Evolutionary conservation across 2,329 filamentous ascomycete genomes (phyloP).

Genomic region (Allantophomopsis cytisporea): DNA sequence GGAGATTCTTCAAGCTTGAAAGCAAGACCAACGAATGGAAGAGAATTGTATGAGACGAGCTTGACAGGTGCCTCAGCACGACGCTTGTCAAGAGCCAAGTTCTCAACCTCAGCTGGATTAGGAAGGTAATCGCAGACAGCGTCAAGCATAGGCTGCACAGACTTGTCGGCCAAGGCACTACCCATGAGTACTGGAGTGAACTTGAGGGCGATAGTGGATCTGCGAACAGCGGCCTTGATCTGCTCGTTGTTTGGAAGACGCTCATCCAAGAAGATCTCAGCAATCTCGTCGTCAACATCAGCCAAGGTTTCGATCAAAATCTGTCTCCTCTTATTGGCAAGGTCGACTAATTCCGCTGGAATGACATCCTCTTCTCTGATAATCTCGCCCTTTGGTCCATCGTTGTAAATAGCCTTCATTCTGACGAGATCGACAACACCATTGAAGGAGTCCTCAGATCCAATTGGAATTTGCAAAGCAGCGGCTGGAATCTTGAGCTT

Average conservation of each 20-base stretch:
- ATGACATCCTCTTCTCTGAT: slow-evolving; percentile 69
- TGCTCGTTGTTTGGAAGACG: slow-evolving; percentile 64
- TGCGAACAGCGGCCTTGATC: slow-evolving; percentile 83
- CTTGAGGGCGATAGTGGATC: slow-evolving; percentile 77
- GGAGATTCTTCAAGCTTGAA: slow-evolving; percentile 99
- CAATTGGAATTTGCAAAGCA: slow-evolving; percentile 89
- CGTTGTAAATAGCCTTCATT: slow-evolving; percentile 90
- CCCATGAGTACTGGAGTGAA: slow-evolving; percentile 97
- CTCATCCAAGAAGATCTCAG: slow-evolving; percentile 88
- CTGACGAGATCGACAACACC: slow-evolving; percentile 86
- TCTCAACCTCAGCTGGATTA: slow-evolving; percentile 79
- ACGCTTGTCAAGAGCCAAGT: slow-evolving; percentile 75
- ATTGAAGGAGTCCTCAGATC: slow-evolving; percentile 78
- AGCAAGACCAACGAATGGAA: slow-evolving; percentile 88
- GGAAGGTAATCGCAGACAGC: slow-evolving; percentile 93
- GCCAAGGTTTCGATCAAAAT: slow-evolving; percentile 88
- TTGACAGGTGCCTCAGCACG: slow-evolving; percentile 69
- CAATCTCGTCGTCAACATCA: slow-evolving; percentile 96
- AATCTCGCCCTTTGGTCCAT: slow-evolving; percentile 67
- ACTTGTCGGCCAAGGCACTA: slow-evolving; percentile 87
- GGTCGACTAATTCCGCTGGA: slow-evolving; percentile 61
- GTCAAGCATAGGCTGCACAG: slow-evolving; percentile 91
- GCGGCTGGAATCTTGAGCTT: slow-evolving; percentile 91
- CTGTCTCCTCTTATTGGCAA: slow-evolving; percentile 71
- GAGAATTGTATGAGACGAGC: slow-evolving; percentile 81